Percentiles rank a stretch among this genome's conserved stretches.
phyloP scores from a whole-genome alignment of 768 basidiomycete species.

The Albatrellus ellisii region DNA sequence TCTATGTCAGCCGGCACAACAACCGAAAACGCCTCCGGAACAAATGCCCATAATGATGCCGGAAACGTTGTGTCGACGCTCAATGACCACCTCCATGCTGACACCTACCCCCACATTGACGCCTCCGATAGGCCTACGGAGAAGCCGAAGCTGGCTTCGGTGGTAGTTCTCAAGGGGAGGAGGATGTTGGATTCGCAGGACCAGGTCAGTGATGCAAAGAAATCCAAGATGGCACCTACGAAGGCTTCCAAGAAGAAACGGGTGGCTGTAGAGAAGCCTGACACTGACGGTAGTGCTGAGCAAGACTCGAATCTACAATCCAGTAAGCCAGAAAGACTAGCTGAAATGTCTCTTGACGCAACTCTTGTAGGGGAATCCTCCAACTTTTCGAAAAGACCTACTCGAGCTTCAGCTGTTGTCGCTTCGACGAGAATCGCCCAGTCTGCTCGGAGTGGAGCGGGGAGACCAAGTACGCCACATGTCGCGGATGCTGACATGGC shows the following conservation, averaged over 20 bases:
- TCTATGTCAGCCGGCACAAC: not conserved
- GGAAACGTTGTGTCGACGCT: not conserved
- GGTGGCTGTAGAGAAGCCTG: not conserved
- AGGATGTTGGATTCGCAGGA: constrained; percentile 8
- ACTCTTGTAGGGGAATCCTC: not conserved
- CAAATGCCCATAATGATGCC: not conserved
- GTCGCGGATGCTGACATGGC: not conserved
- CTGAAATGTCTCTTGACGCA: not conserved
- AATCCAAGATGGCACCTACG: not conserved
- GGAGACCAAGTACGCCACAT: not conserved
- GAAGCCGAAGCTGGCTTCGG: constrained; percentile 13
- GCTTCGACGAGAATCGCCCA: constrained; percentile 1
- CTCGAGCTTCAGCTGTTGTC: not conserved
- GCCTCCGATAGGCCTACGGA: constrained; percentile 7
- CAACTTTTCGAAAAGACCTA: not conserved
- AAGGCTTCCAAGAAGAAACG: not conserved
- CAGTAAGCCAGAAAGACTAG: no score
- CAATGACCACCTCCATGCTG: not conserved
- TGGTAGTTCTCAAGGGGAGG: constrained; percentile 7
- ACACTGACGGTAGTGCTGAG: not conserved
- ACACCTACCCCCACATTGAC: not conserved
- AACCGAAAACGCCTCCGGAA: not conserved
- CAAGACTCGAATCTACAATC: no score
- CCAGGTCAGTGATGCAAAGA: not conserved
- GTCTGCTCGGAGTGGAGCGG: no score